Percentiles rank a stretch among this genome's conserved stretches.
These are phyloP conservation scores for Epichloe typhina DNA, from an alignment of 2,329 filamentous ascomycete species.

Conservation along the genomic window DNA sequence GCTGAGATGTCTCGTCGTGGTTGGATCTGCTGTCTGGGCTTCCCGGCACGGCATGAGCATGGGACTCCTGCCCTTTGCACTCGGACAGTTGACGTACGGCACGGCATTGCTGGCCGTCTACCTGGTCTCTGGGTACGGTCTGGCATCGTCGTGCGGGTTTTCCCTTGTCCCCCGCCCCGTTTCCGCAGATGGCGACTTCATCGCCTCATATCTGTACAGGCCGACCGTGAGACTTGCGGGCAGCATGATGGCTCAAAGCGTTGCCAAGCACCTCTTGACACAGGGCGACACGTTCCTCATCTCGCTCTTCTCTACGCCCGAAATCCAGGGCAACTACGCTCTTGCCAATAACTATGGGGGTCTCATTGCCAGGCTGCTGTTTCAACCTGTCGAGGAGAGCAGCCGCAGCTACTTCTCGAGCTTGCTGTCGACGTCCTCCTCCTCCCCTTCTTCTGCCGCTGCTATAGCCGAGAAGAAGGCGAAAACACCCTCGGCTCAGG, in stretches of 20 bases:
- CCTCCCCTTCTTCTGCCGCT: not conserved
- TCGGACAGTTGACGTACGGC: slow-evolving; percentile 74
- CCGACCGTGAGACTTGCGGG: slow-evolving; percentile 59
- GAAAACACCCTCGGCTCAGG: slow-evolving; percentile 12
- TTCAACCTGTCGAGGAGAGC: slow-evolving; percentile 92
- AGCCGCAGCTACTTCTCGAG: slow-evolving; percentile 82
- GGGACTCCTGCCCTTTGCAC: slow-evolving; percentile 77
- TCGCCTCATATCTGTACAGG: slow-evolving; percentile 50
- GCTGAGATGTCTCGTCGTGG: slow-evolving; percentile 61
- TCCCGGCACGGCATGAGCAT: slow-evolving; percentile 34
- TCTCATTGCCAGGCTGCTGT: slow-evolving; percentile 72
- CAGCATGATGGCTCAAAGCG: slow-evolving; percentile 78
- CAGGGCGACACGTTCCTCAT: slow-evolving; percentile 90
- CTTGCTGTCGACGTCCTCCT: slow-evolving; percentile 38
- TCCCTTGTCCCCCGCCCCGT: slow-evolving; percentile 47
- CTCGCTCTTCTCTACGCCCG: slow-evolving; percentile 59
- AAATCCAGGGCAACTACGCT: slow-evolving; percentile 87
- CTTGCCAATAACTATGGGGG: slow-evolving; percentile 92
- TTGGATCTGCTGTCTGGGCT: slow-evolving; percentile 54
- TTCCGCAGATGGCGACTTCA: slow-evolving; percentile 24
- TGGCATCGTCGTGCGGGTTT: slow-evolving; percentile 48
- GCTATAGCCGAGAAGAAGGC: not conserved
- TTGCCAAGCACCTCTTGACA: slow-evolving; percentile 86
- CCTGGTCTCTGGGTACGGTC: slow-evolving; percentile 40
- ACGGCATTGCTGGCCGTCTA: slow-evolving; percentile 58